Evolutionary conservation across 2,329 filamentous ascomycete species (phyloP).

Genomic region (Leptographium wingfieldii): DNA sequence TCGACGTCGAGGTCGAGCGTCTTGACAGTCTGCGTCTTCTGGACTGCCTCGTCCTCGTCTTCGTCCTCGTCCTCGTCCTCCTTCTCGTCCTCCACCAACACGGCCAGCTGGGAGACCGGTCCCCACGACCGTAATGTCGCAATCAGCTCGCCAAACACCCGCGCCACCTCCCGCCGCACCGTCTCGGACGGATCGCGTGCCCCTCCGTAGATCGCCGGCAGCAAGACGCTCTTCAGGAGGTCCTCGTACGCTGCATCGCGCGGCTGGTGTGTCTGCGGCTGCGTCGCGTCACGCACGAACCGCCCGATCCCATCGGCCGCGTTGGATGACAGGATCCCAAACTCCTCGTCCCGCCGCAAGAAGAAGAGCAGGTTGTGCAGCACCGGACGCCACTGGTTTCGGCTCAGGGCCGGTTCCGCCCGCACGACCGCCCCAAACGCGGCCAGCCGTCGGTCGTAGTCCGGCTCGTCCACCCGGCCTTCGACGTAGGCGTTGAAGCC

Average conservation of each 20-base stretch:
- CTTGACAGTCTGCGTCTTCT: neutral
- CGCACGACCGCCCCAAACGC: constrained; percentile 65
- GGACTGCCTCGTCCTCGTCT: neutral
- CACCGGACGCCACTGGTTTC: constrained; percentile 74
- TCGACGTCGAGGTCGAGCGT: constrained; percentile 3
- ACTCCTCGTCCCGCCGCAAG: constrained; percentile 75
- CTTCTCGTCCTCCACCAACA: constrained; percentile 42
- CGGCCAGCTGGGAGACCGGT: constrained; percentile 60
- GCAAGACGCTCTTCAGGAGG: constrained; percentile 50
- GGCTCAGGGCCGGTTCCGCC: constrained; percentile 32
- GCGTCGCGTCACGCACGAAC: constrained; percentile 53
- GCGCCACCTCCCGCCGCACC: constrained; percentile 70
- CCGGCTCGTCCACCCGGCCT: constrained; percentile 66
- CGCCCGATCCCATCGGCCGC: constrained; percentile 69
- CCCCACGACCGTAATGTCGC: constrained; percentile 56
- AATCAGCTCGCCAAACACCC: constrained; percentile 68
- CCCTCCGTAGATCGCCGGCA: constrained; percentile 67
- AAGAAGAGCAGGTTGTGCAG: constrained; percentile 84
- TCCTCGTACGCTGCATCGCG: constrained; percentile 29
- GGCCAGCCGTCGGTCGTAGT: constrained; percentile 69
- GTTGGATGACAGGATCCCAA: constrained; percentile 67
- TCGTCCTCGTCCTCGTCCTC: constrained; percentile 47
- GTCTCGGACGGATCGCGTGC: constrained; percentile 69
- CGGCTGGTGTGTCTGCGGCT: constrained; percentile 20
- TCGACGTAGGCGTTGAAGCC: constrained; percentile 70